phyloP scores from a whole-genome alignment of 805 yeast genomes.

The Starmerella potacharoeniae region DNA sequence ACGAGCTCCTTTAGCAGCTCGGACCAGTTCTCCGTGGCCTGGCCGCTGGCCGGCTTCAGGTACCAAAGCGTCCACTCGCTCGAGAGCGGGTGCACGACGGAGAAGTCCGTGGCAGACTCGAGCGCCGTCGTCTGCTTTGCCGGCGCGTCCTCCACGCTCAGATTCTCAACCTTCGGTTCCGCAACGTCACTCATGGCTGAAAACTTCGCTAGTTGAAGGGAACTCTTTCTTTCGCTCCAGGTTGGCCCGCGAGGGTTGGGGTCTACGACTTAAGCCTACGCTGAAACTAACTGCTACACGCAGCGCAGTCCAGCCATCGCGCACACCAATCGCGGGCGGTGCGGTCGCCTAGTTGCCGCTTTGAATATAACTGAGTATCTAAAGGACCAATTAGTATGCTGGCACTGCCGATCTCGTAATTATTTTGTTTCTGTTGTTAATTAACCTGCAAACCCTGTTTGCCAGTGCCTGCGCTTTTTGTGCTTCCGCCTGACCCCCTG shows the following conservation, averaged over 20 bases:
- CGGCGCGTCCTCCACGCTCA: conserved; percentile 24
- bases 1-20: conserved; percentile 88
- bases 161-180: conserved; percentile 20
- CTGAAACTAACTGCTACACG: neutral
- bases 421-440: too few species aligned
- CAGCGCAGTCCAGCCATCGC: too few species aligned
- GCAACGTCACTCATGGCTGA: conserved; percentile 9
- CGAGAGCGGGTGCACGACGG: conserved; percentile 79
- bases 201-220: neutral
- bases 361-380: too few species aligned
- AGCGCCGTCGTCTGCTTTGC: conserved; percentile 40
- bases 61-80: conserved; percentile 95
- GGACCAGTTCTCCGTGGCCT: conserved; percentile 66
- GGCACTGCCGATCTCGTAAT: too few species aligned
- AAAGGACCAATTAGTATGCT: too few species aligned
- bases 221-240: neutral
- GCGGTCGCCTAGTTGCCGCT: too few species aligned
- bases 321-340: too few species aligned
- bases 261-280: neutral
- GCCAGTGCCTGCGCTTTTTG: too few species aligned
- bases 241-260: neutral
- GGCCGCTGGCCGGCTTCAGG: conserved; percentile 77
- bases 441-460: too few species aligned
- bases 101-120: conserved; percentile 42
- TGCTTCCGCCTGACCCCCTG: too few species aligned